These are phyloP conservation scores for Acacia confusa DNA, from an alignment of 306 rosid species.

Conservation along the genomic window DNA sequence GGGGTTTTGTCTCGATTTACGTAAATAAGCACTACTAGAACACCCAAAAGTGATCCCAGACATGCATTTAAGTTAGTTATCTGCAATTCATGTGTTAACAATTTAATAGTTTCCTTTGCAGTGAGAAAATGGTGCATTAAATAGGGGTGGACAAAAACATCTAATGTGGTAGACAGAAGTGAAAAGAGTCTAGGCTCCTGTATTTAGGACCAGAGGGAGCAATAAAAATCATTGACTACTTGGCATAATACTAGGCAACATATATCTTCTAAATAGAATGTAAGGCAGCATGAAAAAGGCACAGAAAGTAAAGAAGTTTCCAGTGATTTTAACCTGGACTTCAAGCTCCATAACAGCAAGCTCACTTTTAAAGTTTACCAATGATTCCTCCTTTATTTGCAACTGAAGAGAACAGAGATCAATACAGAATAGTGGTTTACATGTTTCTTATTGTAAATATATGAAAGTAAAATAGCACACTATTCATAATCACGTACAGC, in stretches of 20 bases:
- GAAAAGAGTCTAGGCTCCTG: background rate
- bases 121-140: background rate
- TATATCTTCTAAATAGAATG: constrained; percentile 16
- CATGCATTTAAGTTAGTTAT: too few relatives aligned
- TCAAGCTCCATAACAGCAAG: constrained; percentile 80
- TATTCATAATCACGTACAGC: background rate
- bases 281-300: background rate
- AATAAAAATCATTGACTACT: background rate
- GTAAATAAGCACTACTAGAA: too few relatives aligned
- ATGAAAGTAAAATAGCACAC: background rate
- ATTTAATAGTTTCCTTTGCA: too few relatives aligned
- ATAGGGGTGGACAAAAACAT: background rate
- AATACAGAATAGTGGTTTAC: constrained; percentile 20
- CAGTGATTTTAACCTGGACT: constrained; percentile 66
- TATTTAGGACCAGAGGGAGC: background rate
- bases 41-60: too few relatives aligned
- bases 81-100: too few relatives aligned
- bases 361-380: constrained; percentile 75
- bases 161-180: background rate
- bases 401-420: constrained; percentile 53
- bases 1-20: too few relatives aligned
- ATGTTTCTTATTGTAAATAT: background rate
- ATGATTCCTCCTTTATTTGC: constrained; percentile 68
- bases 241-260: background rate
- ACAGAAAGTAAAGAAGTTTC: constrained; percentile 23